These are phyloP conservation scores for Gastrolobium villosum DNA, from an alignment of 306 rosid species.

Conservation along the genomic window DNA sequence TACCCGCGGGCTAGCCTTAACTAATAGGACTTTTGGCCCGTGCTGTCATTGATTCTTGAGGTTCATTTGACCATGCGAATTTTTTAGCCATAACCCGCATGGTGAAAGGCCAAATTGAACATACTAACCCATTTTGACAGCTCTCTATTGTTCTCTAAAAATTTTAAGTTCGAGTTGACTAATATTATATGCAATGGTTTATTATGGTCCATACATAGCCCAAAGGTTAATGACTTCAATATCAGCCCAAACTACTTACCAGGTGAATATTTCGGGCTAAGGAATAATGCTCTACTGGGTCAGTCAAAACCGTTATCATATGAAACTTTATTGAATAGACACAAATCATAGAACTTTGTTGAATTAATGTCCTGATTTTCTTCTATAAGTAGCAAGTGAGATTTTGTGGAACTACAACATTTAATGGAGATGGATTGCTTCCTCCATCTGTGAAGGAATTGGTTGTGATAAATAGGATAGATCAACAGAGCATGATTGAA, in stretches of 20 bases:
- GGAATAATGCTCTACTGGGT: background rate
- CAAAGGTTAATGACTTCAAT: background rate
- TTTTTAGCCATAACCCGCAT: too few species aligned
- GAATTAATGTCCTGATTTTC: background rate
- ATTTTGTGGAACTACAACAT: background rate
- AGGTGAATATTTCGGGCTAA: background rate
- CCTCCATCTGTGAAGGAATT: constrained; percentile 26
- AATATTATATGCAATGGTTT: background rate
- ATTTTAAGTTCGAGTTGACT: constrained; percentile 8
- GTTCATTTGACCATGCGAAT: too few species aligned
- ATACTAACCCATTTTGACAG: too few species aligned
- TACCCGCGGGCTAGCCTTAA: too few species aligned
- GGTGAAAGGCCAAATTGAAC: too few species aligned
- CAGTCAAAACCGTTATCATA: background rate
- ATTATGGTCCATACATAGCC: constrained; percentile 4
- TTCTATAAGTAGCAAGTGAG: background rate
- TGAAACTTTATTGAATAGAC: background rate
- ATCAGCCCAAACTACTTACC: constrained; percentile 3
- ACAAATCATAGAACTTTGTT: background rate
- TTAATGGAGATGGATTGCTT: constrained; percentile 29
- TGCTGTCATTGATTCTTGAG: too few species aligned
- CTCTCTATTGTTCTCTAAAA: background rate
- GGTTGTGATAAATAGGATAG: constrained; percentile 23
- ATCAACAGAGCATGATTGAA: background rate
- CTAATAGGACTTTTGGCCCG: too few species aligned